A percentile compares a stretch with the other conserved stretches of the same genome.
phyloP scores from a whole-genome alignment of 257 asterid genomes.

The Rhazya stricta region DNA sequence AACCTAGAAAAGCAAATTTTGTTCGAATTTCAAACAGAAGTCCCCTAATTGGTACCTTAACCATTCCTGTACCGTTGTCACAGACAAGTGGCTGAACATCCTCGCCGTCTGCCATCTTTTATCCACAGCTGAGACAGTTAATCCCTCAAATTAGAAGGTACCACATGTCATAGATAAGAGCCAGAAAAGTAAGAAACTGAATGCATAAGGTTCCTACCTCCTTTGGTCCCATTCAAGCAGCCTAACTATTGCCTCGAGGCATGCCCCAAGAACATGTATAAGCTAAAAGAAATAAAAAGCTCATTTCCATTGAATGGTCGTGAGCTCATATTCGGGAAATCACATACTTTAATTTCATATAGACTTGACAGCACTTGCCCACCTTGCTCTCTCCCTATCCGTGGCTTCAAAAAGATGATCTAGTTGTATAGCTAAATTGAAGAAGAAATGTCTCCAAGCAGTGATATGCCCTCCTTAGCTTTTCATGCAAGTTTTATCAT shows the following conservation, averaged over 20 bases:
- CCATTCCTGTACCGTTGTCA: slow-evolving; percentile 51
- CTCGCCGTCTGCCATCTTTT: slow-evolving; percentile 37
- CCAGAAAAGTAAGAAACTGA: background rate
- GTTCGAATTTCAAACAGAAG: background rate
- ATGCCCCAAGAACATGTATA: background rate
- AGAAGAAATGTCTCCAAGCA: background rate
- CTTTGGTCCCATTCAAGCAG: background rate
- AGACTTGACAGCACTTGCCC: background rate
- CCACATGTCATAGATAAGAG: background rate
- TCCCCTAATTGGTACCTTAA: slow-evolving; percentile 24
- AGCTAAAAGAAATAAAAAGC: background rate
- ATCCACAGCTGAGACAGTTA: slow-evolving; percentile 9
- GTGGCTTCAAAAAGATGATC: background rate
- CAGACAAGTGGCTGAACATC: slow-evolving; percentile 45
- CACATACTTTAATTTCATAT: background rate
- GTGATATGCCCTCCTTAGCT: background rate
- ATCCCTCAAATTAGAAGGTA: background rate
- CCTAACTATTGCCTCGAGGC: background rate
- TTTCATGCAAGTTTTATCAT: background rate
- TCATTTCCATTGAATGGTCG: background rate
- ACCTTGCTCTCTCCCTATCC: background rate
- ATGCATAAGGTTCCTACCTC: background rate
- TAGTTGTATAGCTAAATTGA: background rate
- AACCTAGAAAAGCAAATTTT: background rate
- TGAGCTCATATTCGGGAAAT: background rate